These are phyloP conservation scores for Phycomyces blakesleeanus DNA, from an alignment of 192 early-diverging fungal species.

Conservation along the genomic window DNA sequence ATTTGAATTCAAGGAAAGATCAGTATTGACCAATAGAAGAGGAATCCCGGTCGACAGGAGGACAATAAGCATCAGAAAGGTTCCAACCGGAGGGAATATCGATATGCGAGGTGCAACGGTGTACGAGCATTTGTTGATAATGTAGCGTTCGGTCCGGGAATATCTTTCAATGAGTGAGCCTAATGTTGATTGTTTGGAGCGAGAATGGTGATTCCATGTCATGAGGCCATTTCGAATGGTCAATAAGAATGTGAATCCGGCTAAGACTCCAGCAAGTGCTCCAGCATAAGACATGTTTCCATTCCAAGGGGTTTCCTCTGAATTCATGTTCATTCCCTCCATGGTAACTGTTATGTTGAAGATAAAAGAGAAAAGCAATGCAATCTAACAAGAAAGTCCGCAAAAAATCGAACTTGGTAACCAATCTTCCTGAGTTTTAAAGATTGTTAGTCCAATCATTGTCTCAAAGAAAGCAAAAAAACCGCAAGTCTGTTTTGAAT, in stretches of 20 bases:
- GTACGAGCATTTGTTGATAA: slow-evolving; percentile 42
- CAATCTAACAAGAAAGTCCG: too few relatives aligned
- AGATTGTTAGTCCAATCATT: too few relatives aligned
- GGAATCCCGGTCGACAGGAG: slow-evolving; percentile 33
- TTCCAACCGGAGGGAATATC: slow-evolving; percentile 36
- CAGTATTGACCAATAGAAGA: slow-evolving; percentile 31
- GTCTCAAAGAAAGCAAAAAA: too few relatives aligned
- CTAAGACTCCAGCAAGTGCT: slow-evolving; percentile 13
- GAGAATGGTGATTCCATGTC: neutral
- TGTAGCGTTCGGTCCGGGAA: slow-evolving; percentile 20
- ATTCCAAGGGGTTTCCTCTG: slow-evolving; percentile 16
- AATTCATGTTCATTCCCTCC: slow-evolving; percentile 17
- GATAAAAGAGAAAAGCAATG: too few relatives aligned
- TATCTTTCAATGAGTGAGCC: neutral
- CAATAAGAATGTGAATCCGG: slow-evolving; percentile 12
- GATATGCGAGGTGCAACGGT: slow-evolving; percentile 29
- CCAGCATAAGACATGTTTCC: slow-evolving; percentile 6
- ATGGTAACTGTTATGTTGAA: neutral
- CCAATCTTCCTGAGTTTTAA: too few relatives aligned
- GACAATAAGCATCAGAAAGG: slow-evolving; percentile 30
- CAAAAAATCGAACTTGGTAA: too few relatives aligned
- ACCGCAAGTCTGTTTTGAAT: too few relatives aligned
- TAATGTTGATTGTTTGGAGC: neutral
- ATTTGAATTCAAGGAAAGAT: slow-evolving; percentile 44
- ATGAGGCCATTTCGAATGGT: slow-evolving; percentile 5